Evolutionary conservation across 306 rosid genomes (phyloP).

Genomic region (Lathyrus oleraceus): DNA sequence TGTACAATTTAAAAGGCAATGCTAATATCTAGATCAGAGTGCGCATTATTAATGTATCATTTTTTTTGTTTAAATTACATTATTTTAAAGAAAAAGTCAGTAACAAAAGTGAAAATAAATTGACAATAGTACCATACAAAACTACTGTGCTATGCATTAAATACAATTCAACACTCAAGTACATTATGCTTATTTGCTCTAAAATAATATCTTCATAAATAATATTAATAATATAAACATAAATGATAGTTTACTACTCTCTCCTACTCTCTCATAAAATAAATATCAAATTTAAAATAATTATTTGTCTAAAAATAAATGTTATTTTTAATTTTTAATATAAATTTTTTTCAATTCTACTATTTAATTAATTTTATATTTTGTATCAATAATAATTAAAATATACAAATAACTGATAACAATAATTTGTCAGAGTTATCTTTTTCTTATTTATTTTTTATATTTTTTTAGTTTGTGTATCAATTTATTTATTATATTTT

Average conservation of each 20-base stretch:
- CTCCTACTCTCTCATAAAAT: no score
- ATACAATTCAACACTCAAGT: background rate
- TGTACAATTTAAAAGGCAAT: background rate
- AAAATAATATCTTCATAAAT: background rate
- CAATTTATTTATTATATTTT: no score
- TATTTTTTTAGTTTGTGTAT: no score
- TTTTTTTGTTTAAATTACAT: background rate
- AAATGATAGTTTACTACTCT: background rate
- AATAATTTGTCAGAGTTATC: no score
- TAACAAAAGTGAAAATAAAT: background rate
- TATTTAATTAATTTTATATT: no score
- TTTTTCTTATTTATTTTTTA: no score
- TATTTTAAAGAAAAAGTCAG: background rate
- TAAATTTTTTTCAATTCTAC: no score
- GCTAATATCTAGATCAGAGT: slow-evolving; percentile 23
- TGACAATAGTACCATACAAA: background rate
- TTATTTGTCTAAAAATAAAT: no score
- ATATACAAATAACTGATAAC: no score
- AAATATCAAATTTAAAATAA: no score
- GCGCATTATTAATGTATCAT: background rate
- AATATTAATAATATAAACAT: background rate
- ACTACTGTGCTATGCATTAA: background rate
- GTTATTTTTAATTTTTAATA: no score
- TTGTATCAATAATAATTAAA: no score
- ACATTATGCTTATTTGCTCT: background rate